Conservation (phyloP, 768 basidiomycete species). For the Boletus eberwhitei region DNA sequence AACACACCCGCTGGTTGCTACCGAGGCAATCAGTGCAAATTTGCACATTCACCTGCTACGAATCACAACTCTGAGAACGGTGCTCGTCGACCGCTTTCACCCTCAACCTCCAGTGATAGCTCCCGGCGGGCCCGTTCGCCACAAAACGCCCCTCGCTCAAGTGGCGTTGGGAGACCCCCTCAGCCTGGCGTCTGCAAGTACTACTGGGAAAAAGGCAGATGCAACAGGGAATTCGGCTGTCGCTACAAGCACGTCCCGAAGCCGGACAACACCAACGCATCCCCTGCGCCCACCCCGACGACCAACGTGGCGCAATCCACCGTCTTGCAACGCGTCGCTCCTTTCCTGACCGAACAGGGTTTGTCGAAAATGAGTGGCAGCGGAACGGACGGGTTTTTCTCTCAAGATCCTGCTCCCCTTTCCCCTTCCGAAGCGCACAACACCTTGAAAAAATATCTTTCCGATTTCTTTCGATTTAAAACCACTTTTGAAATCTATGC, state of each 20-base stretch:
- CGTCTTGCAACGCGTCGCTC: slow-evolving; percentile 32
- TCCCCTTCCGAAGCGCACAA: slow-evolving; percentile 49
- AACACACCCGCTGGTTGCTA: slow-evolving; percentile 45
- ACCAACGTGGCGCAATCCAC: slow-evolving; percentile 7
- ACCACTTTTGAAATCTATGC: slow-evolving; percentile 42
- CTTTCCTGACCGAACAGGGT: slow-evolving; percentile 45
- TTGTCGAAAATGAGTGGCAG: slow-evolving; percentile 41
- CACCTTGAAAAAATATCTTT: slow-evolving; percentile 40
- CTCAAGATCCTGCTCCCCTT: slow-evolving; percentile 25
- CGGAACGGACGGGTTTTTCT: slow-evolving; percentile 43
- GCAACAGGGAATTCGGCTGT: slow-evolving; percentile 46
- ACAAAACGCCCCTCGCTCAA: slow-evolving; percentile 1
- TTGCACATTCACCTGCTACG: slow-evolving; percentile 20
- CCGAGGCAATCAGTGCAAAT: slow-evolving; percentile 40
- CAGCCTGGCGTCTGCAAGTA: slow-evolving; percentile 41
- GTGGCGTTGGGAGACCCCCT: slow-evolving; percentile 10
- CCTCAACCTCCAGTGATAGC: slow-evolving; percentile 6
- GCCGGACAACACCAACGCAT: neutral
- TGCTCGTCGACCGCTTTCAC: slow-evolving; percentile 1
- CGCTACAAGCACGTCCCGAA: slow-evolving; percentile 36
- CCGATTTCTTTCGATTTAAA: slow-evolving; percentile 42
- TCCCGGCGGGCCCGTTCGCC: neutral
- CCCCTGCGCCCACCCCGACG: slow-evolving; percentile 8
- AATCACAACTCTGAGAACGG: slow-evolving; percentile 8
- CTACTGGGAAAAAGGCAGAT: slow-evolving; percentile 48